Conservation (phyloP, 352 stramenopile genomes). For the Stramenopiles sp. region DNA sequence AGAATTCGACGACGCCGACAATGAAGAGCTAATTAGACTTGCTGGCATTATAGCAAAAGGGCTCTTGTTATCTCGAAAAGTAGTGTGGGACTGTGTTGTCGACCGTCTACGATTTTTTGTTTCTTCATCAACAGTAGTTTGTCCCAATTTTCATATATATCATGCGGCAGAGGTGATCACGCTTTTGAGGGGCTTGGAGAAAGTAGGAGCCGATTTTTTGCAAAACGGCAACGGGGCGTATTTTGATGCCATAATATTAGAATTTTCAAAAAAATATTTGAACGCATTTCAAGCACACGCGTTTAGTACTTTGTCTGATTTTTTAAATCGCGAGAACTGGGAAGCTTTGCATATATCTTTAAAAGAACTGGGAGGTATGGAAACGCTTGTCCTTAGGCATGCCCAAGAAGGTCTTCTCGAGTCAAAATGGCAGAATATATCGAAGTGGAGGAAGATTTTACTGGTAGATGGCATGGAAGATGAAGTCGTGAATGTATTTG, state of each 20-base stretch:
- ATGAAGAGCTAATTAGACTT: neutral
- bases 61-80: neutral
- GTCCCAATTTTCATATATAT: neutral
- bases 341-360: conserved; percentile 8
- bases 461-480: neutral
- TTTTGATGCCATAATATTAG: neutral
- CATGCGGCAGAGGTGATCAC: neutral
- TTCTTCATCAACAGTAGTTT: neutral
- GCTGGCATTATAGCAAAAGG: neutral
- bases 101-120: conserved; percentile 1
- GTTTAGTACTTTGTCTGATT: conserved; percentile 1
- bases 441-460: neutral
- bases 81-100: neutral
- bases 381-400: neutral
- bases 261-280: conserved; percentile 2
- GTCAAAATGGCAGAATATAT: neutral
- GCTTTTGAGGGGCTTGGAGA: neutral
- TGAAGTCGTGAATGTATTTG: neutral
- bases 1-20: too few relatives aligned
- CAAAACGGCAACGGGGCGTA: neutral
- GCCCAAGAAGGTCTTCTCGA: neutral
- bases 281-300: neutral
- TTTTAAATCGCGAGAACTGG: conserved; percentile 7
- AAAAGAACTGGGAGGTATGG: conserved; percentile 5
- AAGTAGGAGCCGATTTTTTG: conserved; percentile 1